phyloP scores from a whole-genome alignment of 2,329 filamentous ascomycete genomes.

The Passalora sequoiae region DNA sequence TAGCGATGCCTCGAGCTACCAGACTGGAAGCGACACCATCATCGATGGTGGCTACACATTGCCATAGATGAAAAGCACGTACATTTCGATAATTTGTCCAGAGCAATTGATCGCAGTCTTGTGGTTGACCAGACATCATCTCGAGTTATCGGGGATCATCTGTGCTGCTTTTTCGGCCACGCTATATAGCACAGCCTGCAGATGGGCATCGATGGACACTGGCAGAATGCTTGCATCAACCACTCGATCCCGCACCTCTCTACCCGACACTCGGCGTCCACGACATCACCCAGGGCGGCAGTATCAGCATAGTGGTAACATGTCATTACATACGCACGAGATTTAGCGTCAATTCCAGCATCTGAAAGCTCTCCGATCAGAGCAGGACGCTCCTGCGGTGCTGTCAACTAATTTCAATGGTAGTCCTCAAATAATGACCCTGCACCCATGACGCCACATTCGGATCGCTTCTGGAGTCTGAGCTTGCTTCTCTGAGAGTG shows the following conservation, averaged over 20 bases:
- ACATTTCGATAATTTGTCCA: too few species aligned
- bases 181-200: constrained; percentile 54
- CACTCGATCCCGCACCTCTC: constrained; percentile 48
- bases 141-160: constrained; percentile 4
- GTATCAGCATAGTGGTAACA: constrained; percentile 12
- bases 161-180: constrained; percentile 49
- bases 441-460: constrained; percentile 2
- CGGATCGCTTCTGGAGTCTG: constrained; percentile 66
- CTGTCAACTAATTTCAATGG: constrained; percentile 1
- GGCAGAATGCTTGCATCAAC: constrained; percentile 52
- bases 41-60: constrained; percentile 36
- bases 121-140: too few species aligned
- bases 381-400: neutral
- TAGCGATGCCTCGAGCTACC: constrained; percentile 31
- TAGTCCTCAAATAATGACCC: constrained; percentile 4
- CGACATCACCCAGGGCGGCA: constrained; percentile 20
- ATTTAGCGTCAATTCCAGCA: constrained; percentile 9
- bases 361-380: constrained; percentile 5
- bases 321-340: neutral
- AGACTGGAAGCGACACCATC: constrained; percentile 32
- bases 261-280: constrained; percentile 47
- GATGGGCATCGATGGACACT: constrained; percentile 46
- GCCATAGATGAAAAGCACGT: too few species aligned
- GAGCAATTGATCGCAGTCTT: too few species aligned
- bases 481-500: constrained; percentile 78